phyloP scores from a whole-genome alignment of 768 basidiomycete species.

The Mycena rebaudengoi region DNA sequence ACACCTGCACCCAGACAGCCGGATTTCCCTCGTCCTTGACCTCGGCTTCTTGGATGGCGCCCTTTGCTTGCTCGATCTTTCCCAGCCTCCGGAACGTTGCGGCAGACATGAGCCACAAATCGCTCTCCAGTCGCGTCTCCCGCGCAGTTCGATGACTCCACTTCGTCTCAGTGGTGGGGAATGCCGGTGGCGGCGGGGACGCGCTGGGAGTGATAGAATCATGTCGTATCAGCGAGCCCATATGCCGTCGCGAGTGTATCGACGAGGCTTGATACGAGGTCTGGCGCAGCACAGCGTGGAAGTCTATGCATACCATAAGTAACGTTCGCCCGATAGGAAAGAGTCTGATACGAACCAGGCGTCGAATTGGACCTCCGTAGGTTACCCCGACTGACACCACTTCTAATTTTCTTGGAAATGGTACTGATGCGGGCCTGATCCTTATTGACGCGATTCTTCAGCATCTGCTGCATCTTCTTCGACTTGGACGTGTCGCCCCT shows the following conservation, averaged over 20 bases:
- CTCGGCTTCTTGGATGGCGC: constrained; percentile 95
- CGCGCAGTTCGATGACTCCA: constrained; percentile 58
- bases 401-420: constrained; percentile 80
- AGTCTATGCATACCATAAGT: constrained; percentile 55
- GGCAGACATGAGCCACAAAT: constrained; percentile 93
- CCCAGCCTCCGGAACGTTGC: constrained; percentile 92
- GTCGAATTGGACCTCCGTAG: constrained; percentile 72
- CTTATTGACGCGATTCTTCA: constrained; percentile 79
- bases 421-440: constrained; percentile 77
- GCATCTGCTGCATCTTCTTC: constrained; percentile 79
- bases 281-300: constrained; percentile 70
- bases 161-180: constrained; percentile 43
- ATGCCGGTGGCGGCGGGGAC: constrained; percentile 52
- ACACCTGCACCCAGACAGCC: constrained; percentile 94
- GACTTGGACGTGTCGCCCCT: constrained; percentile 61
- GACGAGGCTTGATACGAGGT: constrained; percentile 78
- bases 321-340: background rate
- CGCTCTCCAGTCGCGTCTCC: constrained; percentile 75
- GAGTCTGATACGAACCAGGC: constrained; percentile 59
- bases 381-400: constrained; percentile 65
- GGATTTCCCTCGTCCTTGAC: constrained; percentile 86
- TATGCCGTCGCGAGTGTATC: constrained; percentile 79
- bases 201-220: constrained; percentile 41
- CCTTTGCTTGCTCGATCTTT: constrained; percentile 89
- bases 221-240: constrained; percentile 58